These are phyloP conservation scores for Pseudocercospora crystallina DNA, from an alignment of 2,329 filamentous ascomycete genomes.

Conservation along the genomic window DNA sequence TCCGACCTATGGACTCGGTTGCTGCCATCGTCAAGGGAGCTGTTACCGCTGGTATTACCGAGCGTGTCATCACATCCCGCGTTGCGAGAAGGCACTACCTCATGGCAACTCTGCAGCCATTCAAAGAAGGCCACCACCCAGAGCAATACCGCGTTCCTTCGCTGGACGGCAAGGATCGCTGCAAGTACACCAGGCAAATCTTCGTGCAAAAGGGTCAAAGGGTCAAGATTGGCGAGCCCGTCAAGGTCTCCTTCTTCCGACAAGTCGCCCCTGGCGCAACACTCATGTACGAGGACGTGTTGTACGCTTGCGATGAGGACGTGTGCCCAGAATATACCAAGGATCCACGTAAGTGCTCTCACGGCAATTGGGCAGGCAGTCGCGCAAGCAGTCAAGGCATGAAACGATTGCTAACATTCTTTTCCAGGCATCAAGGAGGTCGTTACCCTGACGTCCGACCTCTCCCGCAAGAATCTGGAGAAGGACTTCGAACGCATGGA, in stretches of 20 bases:
- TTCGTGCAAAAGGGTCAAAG: slow-evolving; percentile 98
- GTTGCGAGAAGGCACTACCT: slow-evolving; percentile 97
- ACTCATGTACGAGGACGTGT: slow-evolving; percentile 98
- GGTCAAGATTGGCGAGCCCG: slow-evolving; percentile 98
- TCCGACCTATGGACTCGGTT: slow-evolving; percentile 97
- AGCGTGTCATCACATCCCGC: slow-evolving; percentile 93
- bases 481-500: slow-evolving; percentile 99
- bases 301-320: slow-evolving; percentile 97
- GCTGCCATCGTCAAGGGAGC: slow-evolving; percentile 98
- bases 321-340: slow-evolving; percentile 98
- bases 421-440: slow-evolving; percentile 92
- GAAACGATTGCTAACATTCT: slow-evolving; percentile 29
- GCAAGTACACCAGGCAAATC: slow-evolving; percentile 97
- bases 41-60: slow-evolving; percentile 95
- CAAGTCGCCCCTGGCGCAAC: slow-evolving; percentile 96
- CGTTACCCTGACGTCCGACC: slow-evolving; percentile 92
- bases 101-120: slow-evolving; percentile 97
- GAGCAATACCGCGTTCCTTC: slow-evolving; percentile 97
- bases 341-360: slow-evolving; percentile 80
- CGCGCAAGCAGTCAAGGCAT: not conserved
- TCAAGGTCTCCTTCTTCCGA: slow-evolving; percentile 98
- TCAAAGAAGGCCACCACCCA: slow-evolving; percentile 98
- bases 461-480: slow-evolving; percentile 96
- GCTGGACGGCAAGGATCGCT: slow-evolving; percentile 93
- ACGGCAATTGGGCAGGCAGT: not conserved